Percentiles rank a stretch among this genome's conserved stretches.
Evolutionary conservation across 225 moss, liverwort and hornwort genomes (phyloP).

Genomic region (Physcomitrellopsis africana): DNA sequence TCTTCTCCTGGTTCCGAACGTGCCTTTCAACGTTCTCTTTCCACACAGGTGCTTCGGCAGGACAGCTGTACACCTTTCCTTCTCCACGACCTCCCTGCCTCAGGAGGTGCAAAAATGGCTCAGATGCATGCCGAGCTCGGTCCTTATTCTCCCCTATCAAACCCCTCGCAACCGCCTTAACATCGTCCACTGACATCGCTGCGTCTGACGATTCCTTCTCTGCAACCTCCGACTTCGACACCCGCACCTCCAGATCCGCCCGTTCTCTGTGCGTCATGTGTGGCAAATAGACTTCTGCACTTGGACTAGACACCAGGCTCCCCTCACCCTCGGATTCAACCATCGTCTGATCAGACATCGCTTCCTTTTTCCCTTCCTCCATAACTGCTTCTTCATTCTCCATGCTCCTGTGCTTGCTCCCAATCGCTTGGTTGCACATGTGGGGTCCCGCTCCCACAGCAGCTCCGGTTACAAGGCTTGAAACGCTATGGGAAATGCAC

Average conservation of each 20-base stretch:
- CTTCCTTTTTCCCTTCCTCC: conserved; percentile 49
- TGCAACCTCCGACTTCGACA: conserved; percentile 36
- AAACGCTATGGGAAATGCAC: too few species aligned
- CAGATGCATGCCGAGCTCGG: conserved; percentile 63
- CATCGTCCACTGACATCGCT: conserved; percentile 34
- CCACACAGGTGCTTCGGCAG: conserved; percentile 77
- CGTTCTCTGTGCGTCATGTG: conserved; percentile 28
- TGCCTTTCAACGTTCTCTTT: conserved; percentile 74
- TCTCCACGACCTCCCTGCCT: conserved; percentile 36
- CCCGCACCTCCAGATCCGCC: conserved; percentile 26
- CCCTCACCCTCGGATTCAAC: conserved; percentile 44
- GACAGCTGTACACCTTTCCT: conserved; percentile 59
- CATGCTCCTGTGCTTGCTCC: not conserved
- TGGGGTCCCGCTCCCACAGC: conserved; percentile 22
- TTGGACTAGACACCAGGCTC: conserved; percentile 45
- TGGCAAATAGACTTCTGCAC: conserved; percentile 1
- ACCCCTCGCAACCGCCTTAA: conserved; percentile 43
- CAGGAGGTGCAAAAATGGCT: conserved; percentile 65
- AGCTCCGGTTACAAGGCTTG: conserved; percentile 14
- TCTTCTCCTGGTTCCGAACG: conserved; percentile 50
- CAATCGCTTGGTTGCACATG: conserved; percentile 14
- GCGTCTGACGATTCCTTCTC: conserved; percentile 33
- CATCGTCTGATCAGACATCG: conserved; percentile 20
- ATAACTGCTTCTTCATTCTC: conserved; percentile 31
- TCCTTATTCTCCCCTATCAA: conserved; percentile 73